Percentiles rank a stretch among this genome's conserved stretches.
These are phyloP conservation scores for Stephania yunnanensis DNA, from an alignment of 164 flowering plant genomes.

Conservation along the genomic window DNA sequence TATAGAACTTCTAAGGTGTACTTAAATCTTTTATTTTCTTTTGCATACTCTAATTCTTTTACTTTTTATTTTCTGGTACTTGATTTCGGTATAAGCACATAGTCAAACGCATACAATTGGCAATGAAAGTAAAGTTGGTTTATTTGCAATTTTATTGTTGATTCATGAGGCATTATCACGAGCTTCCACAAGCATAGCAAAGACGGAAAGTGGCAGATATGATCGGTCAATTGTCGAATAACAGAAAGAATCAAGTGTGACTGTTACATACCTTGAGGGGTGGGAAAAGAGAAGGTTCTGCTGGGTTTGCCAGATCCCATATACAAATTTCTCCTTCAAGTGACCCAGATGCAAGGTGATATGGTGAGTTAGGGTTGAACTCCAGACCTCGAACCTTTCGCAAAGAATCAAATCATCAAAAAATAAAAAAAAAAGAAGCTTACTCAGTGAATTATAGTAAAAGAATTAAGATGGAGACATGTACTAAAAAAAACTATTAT, in stretches of 20 bases:
- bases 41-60: too few species aligned
- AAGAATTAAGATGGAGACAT: neutral
- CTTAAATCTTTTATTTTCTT: too few species aligned
- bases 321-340: conserved; percentile 94
- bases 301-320: conserved; percentile 81
- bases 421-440: conserved; percentile 1
- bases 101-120: too few species aligned
- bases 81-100: too few species aligned
- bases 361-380: conserved; percentile 61
- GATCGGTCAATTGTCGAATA: neutral
- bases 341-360: conserved; percentile 91
- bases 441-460: neutral
- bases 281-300: conserved; percentile 71
- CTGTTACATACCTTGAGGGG: conserved; percentile 59
- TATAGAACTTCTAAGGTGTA: neutral
- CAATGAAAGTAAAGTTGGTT: neutral
- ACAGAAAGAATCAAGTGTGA: neutral
- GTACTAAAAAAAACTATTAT: neutral
- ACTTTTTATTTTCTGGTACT: neutral
- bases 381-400: conserved; percentile 91
- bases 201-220: neutral
- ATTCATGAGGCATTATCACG: neutral
- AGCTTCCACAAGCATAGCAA: neutral
- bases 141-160: too few species aligned
- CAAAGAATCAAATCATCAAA: neutral